Evolutionary conservation across 2,329 filamentous ascomycete genomes (phyloP).

Genomic region (Hypoxylon sp.): DNA sequence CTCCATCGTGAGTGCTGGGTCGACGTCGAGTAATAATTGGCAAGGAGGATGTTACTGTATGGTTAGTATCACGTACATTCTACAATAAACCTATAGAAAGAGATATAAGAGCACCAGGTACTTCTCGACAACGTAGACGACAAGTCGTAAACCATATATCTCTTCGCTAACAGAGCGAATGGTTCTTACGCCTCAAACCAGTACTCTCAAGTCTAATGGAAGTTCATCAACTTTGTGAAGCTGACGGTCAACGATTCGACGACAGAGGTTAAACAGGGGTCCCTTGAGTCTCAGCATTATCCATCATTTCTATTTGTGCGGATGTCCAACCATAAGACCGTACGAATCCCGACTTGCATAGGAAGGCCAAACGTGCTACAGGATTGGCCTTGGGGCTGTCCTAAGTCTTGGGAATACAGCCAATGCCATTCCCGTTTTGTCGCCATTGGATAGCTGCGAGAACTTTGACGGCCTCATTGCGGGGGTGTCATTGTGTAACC

Average conservation of each 20-base stretch:
- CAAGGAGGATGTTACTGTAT: constrained; percentile 6
- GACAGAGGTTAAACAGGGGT: constrained; percentile 18
- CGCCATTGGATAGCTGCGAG: constrained; percentile 24
- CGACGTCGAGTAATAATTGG: constrained; percentile 18
- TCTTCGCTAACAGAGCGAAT: background rate
- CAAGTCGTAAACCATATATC: background rate
- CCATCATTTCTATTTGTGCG: constrained; percentile 9
- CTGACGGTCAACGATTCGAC: constrained; percentile 19
- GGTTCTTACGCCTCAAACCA: background rate
- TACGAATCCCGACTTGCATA: constrained; percentile 35
- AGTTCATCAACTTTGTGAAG: constrained; percentile 13
- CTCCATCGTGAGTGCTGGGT: constrained; percentile 6
- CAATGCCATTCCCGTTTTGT: constrained; percentile 27
- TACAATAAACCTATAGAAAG: constrained; percentile 5
- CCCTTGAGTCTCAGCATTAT: constrained; percentile 9
- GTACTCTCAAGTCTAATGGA: background rate
- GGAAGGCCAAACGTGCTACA: constrained; percentile 6
- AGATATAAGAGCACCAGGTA: constrained; percentile 1
- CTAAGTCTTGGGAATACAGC: constrained; percentile 22
- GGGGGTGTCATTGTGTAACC: constrained; percentile 17
- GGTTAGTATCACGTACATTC: constrained; percentile 8
- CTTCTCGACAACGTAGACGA: background rate
- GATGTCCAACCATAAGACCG: constrained; percentile 21
- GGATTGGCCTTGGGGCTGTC: constrained; percentile 30
- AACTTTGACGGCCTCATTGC: constrained; percentile 28